Conservation (phyloP, 805 yeast species). For the Saccharomycopsis sp. region DNA sequence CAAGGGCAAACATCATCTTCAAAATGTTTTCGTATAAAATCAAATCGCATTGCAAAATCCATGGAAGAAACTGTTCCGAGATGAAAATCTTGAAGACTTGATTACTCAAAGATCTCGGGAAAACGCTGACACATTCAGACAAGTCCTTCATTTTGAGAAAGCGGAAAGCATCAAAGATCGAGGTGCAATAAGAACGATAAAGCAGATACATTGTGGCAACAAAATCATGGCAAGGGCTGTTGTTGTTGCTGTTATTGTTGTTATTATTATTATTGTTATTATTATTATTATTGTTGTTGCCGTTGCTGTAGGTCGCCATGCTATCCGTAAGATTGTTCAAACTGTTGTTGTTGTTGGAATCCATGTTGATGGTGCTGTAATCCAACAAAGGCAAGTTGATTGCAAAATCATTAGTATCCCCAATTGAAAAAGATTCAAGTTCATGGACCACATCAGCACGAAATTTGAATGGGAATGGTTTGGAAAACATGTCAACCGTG, state of each 20-base stretch:
- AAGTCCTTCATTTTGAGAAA: conserved; percentile 58
- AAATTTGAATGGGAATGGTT: neutral
- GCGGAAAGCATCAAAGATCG: conserved; percentile 56
- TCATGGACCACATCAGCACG: neutral
- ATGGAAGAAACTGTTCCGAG: conserved; percentile 39
- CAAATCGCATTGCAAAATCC: conserved; percentile 64
- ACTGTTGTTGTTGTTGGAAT: neutral
- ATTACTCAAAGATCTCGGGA: conserved; percentile 47
- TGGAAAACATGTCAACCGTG: too few species aligned
- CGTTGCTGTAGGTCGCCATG: neutral
- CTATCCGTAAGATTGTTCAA: neutral
- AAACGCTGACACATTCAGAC: conserved; percentile 42
- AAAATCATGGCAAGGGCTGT: conserved; percentile 28
- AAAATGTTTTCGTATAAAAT: conserved; percentile 48
- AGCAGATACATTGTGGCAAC: conserved; percentile 51
- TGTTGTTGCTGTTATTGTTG: too few species aligned
- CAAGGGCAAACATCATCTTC: conserved; percentile 52
- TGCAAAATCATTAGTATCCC: neutral
- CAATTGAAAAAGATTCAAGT: neutral
- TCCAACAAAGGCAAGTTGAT: neutral
- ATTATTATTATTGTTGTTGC: neutral
- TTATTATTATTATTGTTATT: neutral
- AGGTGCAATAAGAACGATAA: conserved; percentile 55
- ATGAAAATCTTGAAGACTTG: conserved; percentile 54
- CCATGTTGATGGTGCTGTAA: too few species aligned